Evolutionary conservation across 169 alveolate genomes (phyloP).

Genomic region (Plasmodium vivax): DNA sequence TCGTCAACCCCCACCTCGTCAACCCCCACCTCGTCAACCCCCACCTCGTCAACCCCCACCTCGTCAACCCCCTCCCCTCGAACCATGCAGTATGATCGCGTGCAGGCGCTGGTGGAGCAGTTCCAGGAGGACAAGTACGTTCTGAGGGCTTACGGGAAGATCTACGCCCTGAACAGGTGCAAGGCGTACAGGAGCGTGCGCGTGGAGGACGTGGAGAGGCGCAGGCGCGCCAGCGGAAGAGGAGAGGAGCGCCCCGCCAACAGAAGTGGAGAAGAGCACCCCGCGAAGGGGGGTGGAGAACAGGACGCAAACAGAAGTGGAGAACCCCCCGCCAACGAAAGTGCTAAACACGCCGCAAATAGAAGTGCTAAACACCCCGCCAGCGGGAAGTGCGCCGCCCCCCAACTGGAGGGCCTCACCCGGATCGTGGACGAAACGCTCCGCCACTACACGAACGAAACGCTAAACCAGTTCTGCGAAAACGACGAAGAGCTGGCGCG

Average conservation of each 20-base stretch:
- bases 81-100: constrained; percentile 33
- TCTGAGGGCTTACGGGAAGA: constrained; percentile 9
- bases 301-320: neutral
- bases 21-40: neutral
- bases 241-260: neutral
- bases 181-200: constrained; percentile 13
- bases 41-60: too few relatives aligned
- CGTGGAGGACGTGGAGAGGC: constrained; percentile 30
- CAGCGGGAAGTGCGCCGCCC: neutral
- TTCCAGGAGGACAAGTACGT: constrained; percentile 26
- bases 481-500: constrained; percentile 76
- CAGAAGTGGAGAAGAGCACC: neutral
- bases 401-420: neutral
- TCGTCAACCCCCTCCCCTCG: neutral
- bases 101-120: neutral
- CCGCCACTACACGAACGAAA: constrained; percentile 73
- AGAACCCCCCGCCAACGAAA: too few relatives aligned
- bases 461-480: constrained; percentile 60
- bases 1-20: neutral
- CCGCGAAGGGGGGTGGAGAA: neutral
- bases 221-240: neutral
- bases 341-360: neutral
- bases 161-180: constrained; percentile 31
- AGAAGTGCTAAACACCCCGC: neutral
- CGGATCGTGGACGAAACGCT: constrained; percentile 48